phyloP scores from a whole-genome alignment of 345 rosid species.

The Arabidopsis suecica region DNA sequence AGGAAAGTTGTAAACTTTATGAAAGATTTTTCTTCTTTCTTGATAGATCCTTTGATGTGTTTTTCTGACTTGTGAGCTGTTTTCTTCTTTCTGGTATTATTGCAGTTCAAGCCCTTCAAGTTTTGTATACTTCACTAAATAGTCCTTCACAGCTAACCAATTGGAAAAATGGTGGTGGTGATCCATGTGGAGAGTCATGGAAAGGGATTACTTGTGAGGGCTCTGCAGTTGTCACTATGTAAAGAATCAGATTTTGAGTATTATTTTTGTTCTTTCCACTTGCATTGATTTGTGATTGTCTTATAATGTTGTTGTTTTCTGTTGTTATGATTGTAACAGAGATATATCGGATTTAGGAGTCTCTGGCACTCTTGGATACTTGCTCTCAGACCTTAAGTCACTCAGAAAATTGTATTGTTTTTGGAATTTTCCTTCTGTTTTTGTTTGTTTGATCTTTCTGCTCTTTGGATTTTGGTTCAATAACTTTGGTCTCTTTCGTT shows the following conservation, averaged over 20 bases:
- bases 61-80: slow-evolving; percentile 20
- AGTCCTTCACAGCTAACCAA: slow-evolving; percentile 83
- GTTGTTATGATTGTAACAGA: slow-evolving; percentile 51
- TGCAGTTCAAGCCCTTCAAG: slow-evolving; percentile 93
- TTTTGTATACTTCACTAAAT: slow-evolving; percentile 75
- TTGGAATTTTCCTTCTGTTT: not conserved
- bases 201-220: slow-evolving; percentile 86
- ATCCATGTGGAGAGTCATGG: slow-evolving; percentile 99
- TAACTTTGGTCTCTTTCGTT: slow-evolving; percentile 12
- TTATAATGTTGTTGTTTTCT: slow-evolving; percentile 28
- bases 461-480: slow-evolving; percentile 15
- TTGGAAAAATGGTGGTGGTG: slow-evolving; percentile 83
- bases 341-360: slow-evolving; percentile 82
- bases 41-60: slow-evolving; percentile 32
- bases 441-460: slow-evolving; percentile 33
- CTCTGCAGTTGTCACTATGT: slow-evolving; percentile 92
- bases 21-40: slow-evolving; percentile 23
- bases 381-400: slow-evolving; percentile 71
- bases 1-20: slow-evolving; percentile 20
- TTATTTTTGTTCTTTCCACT: slow-evolving; percentile 9
- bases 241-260: slow-evolving; percentile 30
- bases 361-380: slow-evolving; percentile 88
- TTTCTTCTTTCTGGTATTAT: slow-evolving; percentile 24
- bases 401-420: slow-evolving; percentile 72
- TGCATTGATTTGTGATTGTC: slow-evolving; percentile 9